Base-by-base conservation (phyloP, 768 basidiomycete genomes). In the Russula sp. region DNA sequence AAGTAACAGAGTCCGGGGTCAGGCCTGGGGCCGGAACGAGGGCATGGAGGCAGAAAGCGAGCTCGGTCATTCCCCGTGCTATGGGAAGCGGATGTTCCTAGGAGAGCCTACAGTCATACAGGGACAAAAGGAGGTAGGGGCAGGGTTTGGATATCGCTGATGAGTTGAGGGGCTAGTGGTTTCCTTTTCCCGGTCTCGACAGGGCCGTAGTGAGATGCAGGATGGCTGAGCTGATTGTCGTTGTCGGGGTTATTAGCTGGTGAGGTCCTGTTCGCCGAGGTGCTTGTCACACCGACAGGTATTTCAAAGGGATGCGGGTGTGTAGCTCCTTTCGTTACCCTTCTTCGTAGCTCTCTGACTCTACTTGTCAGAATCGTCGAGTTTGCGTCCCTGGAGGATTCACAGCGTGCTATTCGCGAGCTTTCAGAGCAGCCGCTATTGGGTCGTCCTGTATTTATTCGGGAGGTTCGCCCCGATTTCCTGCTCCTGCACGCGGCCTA, bases 261-360 rank as follows among this genome's bases (percentile, higher is more conserved):
- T 82, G 94, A 95, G 82, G 95, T 98, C 73, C 87, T 96, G 76
- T 99, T 99, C 85, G 91, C 96, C 83, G 96, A 99, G 86, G 93
- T 99, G 69, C 85, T 99, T 71, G 80, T 94, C 69, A 97, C 97
- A 7, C 96, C 96, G 16, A 95, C 90, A 22, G 96, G 96, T 35
- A 84, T 96, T 58, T 98, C 95, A 29, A 99, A 99, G 75, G 96
- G 96, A 73, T 99, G 96, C 86, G 96, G 96, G 97, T 98, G 70
- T 76, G 95, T 83, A 39, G 49, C 41, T 56, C 50, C 50, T 10
- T 20, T 35, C 1, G 5, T 22, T 3, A 5, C 1, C 16, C 50
- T 41, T 62, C 25, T 43, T 39, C 46, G 11, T 46, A 43, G 34
- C 32, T 32, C 49, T 38, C 64, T 76, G 13, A 71, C 46, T 8